These are phyloP conservation scores for Clarireedia monteithiana DNA, from an alignment of 2,329 filamentous ascomycete genomes.

Conservation along the genomic window DNA sequence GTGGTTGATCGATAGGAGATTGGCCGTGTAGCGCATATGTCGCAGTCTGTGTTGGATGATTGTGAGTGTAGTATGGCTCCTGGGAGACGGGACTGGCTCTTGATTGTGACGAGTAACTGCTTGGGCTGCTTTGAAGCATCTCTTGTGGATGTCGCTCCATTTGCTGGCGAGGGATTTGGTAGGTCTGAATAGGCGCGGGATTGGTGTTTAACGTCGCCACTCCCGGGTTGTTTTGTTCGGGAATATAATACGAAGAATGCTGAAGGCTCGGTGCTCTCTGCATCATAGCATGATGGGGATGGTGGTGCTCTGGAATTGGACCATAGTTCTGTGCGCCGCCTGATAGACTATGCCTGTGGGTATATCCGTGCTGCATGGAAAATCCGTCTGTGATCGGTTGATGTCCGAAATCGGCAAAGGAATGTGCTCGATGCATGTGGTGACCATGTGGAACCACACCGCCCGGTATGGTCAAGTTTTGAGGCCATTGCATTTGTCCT, in stretches of 20 bases:
- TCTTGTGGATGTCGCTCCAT: constrained; percentile 35
- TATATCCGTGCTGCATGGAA: constrained; percentile 31
- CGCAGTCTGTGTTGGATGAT: constrained; percentile 38
- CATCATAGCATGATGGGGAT: constrained; percentile 33
- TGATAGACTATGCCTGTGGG: constrained; percentile 41
- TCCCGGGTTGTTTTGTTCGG: constrained; percentile 53
- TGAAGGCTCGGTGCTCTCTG: constrained; percentile 27
- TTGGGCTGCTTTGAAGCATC: constrained; percentile 51
- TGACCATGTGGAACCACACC: constrained; percentile 26
- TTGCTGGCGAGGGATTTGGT: constrained; percentile 36
- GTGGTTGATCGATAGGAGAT: constrained; percentile 39
- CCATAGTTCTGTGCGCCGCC: constrained; percentile 38
- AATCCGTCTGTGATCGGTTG: constrained; percentile 35
- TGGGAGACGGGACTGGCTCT: constrained; percentile 46
- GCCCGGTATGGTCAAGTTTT: constrained; percentile 34
- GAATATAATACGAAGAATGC: constrained; percentile 40
- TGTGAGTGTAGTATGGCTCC: constrained; percentile 49
- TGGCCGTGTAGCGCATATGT: constrained; percentile 41
- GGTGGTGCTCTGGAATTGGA: constrained; percentile 35
- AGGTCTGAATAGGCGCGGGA: constrained; percentile 38
- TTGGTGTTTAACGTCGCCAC: constrained; percentile 54
- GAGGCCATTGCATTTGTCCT: constrained; percentile 42
- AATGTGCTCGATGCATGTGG: constrained; percentile 41
- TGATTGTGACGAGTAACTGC: constrained; percentile 48
- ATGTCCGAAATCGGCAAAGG: constrained; percentile 45